Conservation (phyloP, 371 early-diverging fungal genomes). For the Lichtheimia corymbifera region DNA sequence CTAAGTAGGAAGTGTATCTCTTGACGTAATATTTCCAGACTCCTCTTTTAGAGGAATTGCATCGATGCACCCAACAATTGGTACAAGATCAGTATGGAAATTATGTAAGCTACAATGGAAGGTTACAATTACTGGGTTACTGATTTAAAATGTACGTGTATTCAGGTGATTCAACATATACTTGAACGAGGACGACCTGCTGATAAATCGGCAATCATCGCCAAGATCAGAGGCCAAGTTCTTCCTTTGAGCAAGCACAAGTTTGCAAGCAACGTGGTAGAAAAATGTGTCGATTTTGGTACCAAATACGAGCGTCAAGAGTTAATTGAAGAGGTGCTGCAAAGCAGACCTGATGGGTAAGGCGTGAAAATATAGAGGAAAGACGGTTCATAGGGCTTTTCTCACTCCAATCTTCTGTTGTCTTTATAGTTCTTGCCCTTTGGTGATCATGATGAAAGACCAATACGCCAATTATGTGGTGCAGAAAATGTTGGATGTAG, state of each 20-base stretch:
- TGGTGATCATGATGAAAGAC: conserved; percentile 98
- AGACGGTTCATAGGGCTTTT: neutral
- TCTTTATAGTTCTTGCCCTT: conserved; percentile 67
- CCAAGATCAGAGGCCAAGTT: conserved; percentile 90
- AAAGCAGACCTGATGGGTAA: conserved; percentile 73
- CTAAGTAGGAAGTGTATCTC: neutral
- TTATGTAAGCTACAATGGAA: conserved; percentile 61
- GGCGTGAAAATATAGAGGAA: neutral
- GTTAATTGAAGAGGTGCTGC: conserved; percentile 90
- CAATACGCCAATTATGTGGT: conserved; percentile 99
- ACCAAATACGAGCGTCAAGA: conserved; percentile 69
- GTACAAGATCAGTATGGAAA: conserved; percentile 99
- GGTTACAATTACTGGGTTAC: no score
- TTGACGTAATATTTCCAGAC: conserved; percentile 25
- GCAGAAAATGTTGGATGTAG: conserved; percentile 98
- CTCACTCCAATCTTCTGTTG: neutral
- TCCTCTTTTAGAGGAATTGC: conserved; percentile 92
- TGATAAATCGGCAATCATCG: conserved; percentile 86
- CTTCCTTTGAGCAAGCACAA: conserved; percentile 95
- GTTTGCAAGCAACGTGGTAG: conserved; percentile 99
- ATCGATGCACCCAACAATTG: conserved; percentile 88
- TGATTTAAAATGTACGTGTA: neutral
- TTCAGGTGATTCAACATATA: conserved; percentile 90
- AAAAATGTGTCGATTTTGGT: conserved; percentile 90
- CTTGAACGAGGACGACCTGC: conserved; percentile 90